phyloP scores from a whole-genome alignment of 805 yeast genomes.

The Danielia oregonensis region DNA sequence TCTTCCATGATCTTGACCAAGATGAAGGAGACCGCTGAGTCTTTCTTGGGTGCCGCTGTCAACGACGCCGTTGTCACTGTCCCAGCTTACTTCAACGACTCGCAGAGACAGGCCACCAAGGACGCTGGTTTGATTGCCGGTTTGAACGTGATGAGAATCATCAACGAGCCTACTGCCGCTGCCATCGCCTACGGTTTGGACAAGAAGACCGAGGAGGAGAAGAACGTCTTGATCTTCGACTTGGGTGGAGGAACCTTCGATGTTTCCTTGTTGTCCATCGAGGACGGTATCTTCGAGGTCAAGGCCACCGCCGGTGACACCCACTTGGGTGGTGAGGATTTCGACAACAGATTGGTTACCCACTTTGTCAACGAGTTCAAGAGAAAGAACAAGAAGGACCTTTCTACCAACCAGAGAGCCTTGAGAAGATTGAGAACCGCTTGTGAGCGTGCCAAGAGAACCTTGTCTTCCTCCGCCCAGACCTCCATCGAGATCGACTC shows the following conservation, averaged over 20 bases:
- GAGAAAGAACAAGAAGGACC: constrained; percentile 87
- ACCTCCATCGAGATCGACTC: constrained; percentile 45
- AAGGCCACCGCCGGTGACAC: constrained; percentile 85
- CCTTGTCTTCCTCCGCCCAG: constrained; percentile 39
- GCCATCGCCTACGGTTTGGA: constrained; percentile 40
- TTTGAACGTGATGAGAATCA: constrained; percentile 80
- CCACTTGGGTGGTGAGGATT: constrained; percentile 97
- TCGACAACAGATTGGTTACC: constrained; percentile 83
- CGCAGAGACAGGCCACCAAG: constrained; percentile 92
- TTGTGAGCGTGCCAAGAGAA: constrained; percentile 48
- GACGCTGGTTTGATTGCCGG: constrained; percentile 94
- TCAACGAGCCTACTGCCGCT: constrained; percentile 68
- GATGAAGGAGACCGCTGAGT: constrained; percentile 59
- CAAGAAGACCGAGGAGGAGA: constrained; percentile 56
- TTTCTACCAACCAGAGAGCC: constrained; percentile 78
- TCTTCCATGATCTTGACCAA: constrained; percentile 30
- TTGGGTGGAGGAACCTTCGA: constrained; percentile 51
- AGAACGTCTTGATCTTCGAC: constrained; percentile 49
- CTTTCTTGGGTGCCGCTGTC: constrained; percentile 66
- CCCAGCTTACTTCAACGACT: constrained; percentile 91
- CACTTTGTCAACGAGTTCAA: constrained; percentile 90
- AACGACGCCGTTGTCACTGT: constrained; percentile 91
- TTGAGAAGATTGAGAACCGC: constrained; percentile 58
- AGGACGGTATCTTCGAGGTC: constrained; percentile 48
- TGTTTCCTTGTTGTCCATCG: constrained; percentile 45